phyloP scores from a whole-genome alignment of 1,284 basidiomycete genomes.

The Sanguinoderma infundibulare region DNA sequence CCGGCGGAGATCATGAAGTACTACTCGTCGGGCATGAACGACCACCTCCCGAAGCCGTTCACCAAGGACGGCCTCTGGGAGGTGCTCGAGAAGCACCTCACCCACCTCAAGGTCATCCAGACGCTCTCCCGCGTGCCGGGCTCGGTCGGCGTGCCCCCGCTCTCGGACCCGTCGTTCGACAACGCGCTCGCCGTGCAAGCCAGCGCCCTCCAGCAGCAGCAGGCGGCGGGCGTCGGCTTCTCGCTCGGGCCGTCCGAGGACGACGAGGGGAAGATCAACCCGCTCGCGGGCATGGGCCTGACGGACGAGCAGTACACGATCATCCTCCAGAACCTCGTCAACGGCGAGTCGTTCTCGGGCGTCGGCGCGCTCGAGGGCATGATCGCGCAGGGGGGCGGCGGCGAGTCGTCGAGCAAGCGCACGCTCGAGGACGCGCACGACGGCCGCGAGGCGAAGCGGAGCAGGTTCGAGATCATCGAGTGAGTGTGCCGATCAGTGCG shows the following conservation, averaged over 20 bases:
- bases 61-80: conserved; percentile 89
- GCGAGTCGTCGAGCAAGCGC: conserved; percentile 45
- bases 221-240: conserved; percentile 22
- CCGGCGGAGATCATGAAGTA: conserved; percentile 94
- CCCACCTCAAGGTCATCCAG: conserved; percentile 91
- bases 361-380: conserved; percentile 38
- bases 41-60: conserved; percentile 97
- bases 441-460: conserved; percentile 62
- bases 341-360: conserved; percentile 55
- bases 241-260: conserved; percentile 42
- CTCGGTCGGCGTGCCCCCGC: conserved; percentile 72
- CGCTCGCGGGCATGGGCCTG: conserved; percentile 75
- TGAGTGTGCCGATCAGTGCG: conserved; percentile 35
- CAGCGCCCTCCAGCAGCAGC: conserved; percentile 13
- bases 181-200: conserved; percentile 48
- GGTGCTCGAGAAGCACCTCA: conserved; percentile 96
- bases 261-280: conserved; percentile 65
- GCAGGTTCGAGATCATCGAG: conserved; percentile 73
- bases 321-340: conserved; percentile 69
- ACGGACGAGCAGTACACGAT: conserved; percentile 76
- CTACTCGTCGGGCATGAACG: conserved; percentile 93
- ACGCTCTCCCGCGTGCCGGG: conserved; percentile 77
- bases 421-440: conserved; percentile 50
- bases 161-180: conserved; percentile 66
- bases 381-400: conserved; percentile 20